Base-by-base conservation (phyloP, 805 yeast genomes). In the Yarrowia deformans region DNA sequence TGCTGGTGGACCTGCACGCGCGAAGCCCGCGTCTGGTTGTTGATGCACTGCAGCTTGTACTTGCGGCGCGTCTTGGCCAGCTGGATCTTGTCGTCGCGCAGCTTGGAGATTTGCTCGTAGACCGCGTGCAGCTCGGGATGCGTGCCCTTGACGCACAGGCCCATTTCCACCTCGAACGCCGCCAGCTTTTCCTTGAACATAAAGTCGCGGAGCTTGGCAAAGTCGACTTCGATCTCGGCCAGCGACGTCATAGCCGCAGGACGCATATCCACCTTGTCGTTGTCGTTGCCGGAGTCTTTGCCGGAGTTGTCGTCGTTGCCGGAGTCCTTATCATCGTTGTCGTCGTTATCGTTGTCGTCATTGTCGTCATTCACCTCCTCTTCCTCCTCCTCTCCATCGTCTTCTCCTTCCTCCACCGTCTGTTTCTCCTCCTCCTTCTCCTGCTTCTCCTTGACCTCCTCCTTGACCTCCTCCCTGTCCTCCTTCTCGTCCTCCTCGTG, bases 111-210 rank as follows among this genome's bases (percentile, higher is more conserved):
- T 77, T 87, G 86, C 73, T 84, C 84, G 77, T 90, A 87, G 68
- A 90, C 89, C 60, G 85, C 84, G 46, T 90, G 84, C 68, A 94
- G 83, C 74, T 93, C 97, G 0, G 98, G 98, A 78, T 95, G 99
- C 23, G 92, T 85, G 13, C 97, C 97, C 71, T 88, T 89, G 42
- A 88, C 80, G 79, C 98, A 93, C 84, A 94, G 85, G 74, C 89
- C 89, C 71, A 94, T 81, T 77, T 95, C 99, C 55, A 90, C 88
- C 73, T 91, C 91, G 72, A 90, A 83, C 71, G 90, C 85, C 45
- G 84, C 82, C 75, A 93, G 80, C 77, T 91, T 93, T 76, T 93
- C 97, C 70, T 90, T 93, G 78, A 90, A 94, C 63, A 95, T 81
- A 74, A 85, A 84, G 77, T 95, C 98, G 72, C 97, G 86, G 69